Percentiles rank a stretch among this genome's conserved stretches.
phyloP scores from a whole-genome alignment of 495 filamentous ascomycete species.

The Aspergillus funiculosus region DNA sequence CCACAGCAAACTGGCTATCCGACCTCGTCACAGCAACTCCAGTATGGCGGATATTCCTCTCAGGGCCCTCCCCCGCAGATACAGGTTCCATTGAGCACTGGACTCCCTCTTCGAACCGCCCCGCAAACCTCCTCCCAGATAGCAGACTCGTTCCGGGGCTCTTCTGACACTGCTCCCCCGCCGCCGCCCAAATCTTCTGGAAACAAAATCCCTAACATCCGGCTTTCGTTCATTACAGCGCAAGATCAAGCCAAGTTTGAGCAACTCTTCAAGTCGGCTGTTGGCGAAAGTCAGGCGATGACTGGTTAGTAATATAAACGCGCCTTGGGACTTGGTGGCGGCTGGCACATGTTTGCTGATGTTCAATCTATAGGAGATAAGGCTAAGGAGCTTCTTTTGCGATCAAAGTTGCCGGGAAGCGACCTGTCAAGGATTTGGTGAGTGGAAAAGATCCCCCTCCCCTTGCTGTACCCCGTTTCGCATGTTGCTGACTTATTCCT shows the following conservation, averaged over 20 bases:
- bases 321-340: neutral
- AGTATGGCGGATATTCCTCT: slow-evolving; percentile 37
- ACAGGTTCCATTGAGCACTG: slow-evolving; percentile 42
- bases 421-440: slow-evolving; percentile 85
- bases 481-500: slow-evolving; percentile 8
- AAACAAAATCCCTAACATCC: slow-evolving; percentile 83
- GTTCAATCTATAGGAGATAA: slow-evolving; percentile 56
- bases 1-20: slow-evolving; percentile 46
- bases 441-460: slow-evolving; percentile 12
- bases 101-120: slow-evolving; percentile 35
- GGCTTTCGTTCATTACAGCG: slow-evolving; percentile 91
- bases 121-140: slow-evolving; percentile 74
- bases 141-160: slow-evolving; percentile 71
- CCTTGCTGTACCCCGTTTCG: neutral
- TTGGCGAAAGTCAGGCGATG: slow-evolving; percentile 79
- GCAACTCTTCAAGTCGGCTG: slow-evolving; percentile 94
- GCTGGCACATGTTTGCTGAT: slow-evolving; percentile 16
- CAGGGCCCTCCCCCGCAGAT: slow-evolving; percentile 43
- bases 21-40: slow-evolving; percentile 32
- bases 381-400: slow-evolving; percentile 77
- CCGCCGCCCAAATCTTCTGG: slow-evolving; percentile 48
- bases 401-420: slow-evolving; percentile 78
- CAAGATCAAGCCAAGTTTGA: slow-evolving; percentile 97
- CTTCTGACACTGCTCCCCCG: slow-evolving; percentile 39
- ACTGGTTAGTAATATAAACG: slow-evolving; percentile 49